Evolutionary conservation across 2,329 filamentous ascomycete genomes (phyloP).

Genomic region (Thermothelomyces thermophilus): DNA sequence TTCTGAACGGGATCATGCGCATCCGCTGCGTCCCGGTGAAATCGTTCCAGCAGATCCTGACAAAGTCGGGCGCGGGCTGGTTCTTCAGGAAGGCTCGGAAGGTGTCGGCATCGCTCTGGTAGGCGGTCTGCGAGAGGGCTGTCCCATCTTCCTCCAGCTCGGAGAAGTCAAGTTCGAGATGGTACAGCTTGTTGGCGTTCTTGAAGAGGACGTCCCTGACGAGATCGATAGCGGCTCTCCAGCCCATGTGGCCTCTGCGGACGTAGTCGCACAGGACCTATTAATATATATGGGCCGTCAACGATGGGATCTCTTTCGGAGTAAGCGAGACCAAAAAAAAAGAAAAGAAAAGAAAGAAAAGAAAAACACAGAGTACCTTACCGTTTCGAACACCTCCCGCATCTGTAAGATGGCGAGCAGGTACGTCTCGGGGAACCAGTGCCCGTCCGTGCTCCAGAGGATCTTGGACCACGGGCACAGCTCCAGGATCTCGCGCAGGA

Average conservation of each 20-base stretch:
- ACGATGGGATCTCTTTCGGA: background rate
- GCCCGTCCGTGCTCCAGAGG: constrained; percentile 73
- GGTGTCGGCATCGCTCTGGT: constrained; percentile 31
- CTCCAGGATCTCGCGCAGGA: constrained; percentile 68
- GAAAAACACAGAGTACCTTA: constrained; percentile 38
- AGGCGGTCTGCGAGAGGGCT: constrained; percentile 14
- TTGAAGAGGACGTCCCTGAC: constrained; percentile 65
- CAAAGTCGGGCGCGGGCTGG: constrained; percentile 51
- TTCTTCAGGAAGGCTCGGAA: constrained; percentile 39
- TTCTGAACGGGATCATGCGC: constrained; percentile 59
- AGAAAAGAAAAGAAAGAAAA: background rate
- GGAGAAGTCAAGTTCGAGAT: constrained; percentile 44
- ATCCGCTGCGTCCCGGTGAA: constrained; percentile 63
- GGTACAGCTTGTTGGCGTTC: constrained; percentile 71
- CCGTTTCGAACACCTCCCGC: constrained; percentile 60
- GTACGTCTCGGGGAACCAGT: constrained; percentile 73
- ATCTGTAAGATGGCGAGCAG: constrained; percentile 67
- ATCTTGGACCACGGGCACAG: constrained; percentile 69
- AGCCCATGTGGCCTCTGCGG: constrained; percentile 52
- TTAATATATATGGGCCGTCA: no score
- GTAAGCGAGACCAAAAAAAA: background rate
- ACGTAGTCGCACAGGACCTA: constrained; percentile 63
- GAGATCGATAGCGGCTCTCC: constrained; percentile 55
- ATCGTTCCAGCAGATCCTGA: constrained; percentile 73
- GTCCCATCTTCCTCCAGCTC: constrained; percentile 28